Conservation (phyloP, 495 filamentous ascomycete species). For the Neurospora sp. region DNA sequence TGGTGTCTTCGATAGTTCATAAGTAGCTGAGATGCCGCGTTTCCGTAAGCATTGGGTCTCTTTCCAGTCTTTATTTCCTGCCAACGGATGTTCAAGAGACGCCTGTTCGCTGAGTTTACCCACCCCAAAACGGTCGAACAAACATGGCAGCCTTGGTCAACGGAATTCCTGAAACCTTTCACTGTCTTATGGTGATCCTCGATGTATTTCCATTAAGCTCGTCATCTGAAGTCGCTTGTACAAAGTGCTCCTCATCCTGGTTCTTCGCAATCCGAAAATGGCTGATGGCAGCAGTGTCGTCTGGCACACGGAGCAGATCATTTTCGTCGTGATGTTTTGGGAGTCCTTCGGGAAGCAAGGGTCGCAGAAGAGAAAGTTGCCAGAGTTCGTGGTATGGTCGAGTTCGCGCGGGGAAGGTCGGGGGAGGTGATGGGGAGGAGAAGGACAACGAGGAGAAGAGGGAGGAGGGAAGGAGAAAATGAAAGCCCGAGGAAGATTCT, state of each 20-base stretch:
- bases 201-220: not conserved
- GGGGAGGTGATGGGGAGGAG: not conserved
- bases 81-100: not conserved
- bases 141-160: not conserved
- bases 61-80: not conserved
- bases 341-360: not conserved
- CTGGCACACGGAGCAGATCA: not conserved
- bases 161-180: accelerated
- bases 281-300: not conserved
- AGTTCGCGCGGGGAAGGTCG: not conserved
- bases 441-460: not conserved
- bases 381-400: not conserved
- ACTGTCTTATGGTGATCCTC: not conserved
- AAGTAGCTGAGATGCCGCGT: not conserved
- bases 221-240: not conserved
- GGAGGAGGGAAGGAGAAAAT: not conserved
- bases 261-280: not conserved
- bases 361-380: not conserved
- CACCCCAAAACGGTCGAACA: accelerated
- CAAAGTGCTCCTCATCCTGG: not conserved
- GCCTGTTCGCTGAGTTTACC: accelerated
- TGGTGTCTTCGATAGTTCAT: not conserved
- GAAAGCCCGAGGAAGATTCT: not conserved
- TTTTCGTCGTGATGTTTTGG: not conserved
- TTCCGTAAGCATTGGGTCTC: not conserved